Percentiles rank a stretch among this genome's conserved stretches.
Conservation (phyloP, 78 protist species). For the Dictyostelium discoideum region DNA sequence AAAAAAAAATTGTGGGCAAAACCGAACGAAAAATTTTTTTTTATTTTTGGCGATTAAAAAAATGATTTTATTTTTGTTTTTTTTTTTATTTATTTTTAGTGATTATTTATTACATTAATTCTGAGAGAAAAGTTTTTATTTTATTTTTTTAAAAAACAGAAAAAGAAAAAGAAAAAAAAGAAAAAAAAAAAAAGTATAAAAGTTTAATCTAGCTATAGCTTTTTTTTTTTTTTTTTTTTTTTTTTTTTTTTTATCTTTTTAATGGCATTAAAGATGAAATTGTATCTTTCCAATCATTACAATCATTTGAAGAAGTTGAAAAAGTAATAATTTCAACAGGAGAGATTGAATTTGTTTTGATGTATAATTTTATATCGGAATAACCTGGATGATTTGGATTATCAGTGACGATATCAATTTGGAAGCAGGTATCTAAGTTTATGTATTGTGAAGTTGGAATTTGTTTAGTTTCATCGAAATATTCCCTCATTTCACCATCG, state of each 20-base stretch:
- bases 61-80: too few relatives aligned
- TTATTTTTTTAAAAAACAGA: too few relatives aligned
- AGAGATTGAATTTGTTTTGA: background rate
- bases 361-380: background rate
- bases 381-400: background rate
- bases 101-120: too few relatives aligned
- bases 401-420: background rate
- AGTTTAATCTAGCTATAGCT: background rate
- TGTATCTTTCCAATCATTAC: conserved; percentile 28
- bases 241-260: background rate
- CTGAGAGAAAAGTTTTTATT: too few relatives aligned
- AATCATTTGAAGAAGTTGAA: conserved; percentile 9
- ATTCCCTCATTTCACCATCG: conserved; percentile 45
- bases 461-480: conserved; percentile 51
- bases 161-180: background rate
- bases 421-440: conserved; percentile 5
- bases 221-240: background rate
- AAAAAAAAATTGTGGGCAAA: too few relatives aligned
- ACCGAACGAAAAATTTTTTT: too few relatives aligned
- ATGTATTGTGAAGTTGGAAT: background rate
- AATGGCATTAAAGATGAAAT: conserved; percentile 47
- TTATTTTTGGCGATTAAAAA: too few relatives aligned
- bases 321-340: background rate
- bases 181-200: background rate
- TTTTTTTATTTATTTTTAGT: too few relatives aligned